Conservation (phyloP, 2,329 filamentous ascomycete species). For the Colletotrichum incanum region DNA sequence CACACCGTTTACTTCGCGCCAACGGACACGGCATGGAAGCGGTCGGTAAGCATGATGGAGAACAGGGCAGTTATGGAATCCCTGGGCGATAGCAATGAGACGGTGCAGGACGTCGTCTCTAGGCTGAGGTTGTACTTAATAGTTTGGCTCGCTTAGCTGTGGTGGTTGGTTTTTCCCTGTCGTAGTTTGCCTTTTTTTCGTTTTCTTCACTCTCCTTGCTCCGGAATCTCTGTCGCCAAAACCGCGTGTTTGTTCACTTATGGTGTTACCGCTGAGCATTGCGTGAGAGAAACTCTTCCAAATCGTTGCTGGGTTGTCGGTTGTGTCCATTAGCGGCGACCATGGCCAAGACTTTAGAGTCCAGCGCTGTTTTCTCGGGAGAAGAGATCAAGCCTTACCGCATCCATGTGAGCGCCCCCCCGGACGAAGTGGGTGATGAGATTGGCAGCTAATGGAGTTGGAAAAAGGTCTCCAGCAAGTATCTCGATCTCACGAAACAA, state of each 20-base stretch:
- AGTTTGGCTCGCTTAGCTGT: slow-evolving; percentile 20
- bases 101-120: slow-evolving; percentile 23
- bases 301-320: not conserved
- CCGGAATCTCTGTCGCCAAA: not conserved
- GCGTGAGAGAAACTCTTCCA: not conserved
- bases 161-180: not conserved
- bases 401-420: slow-evolving; percentile 66
- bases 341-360: slow-evolving; percentile 28
- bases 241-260: not conserved
- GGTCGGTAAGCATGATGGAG: slow-evolving; percentile 18
- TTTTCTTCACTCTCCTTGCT: not conserved
- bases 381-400: slow-evolving; percentile 69
- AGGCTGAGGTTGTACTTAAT: slow-evolving; percentile 19
- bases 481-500: slow-evolving; percentile 76
- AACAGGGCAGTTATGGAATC: slow-evolving; percentile 22
- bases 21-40: slow-evolving; percentile 10
- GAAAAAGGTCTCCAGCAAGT: slow-evolving; percentile 75
- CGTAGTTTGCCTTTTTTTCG: not conserved
- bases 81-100: slow-evolving; percentile 28
- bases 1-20: not conserved
- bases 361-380: slow-evolving; percentile 44
- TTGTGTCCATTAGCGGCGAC: slow-evolving; percentile 6
- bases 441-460: slow-evolving; percentile 48
- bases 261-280: not conserved
- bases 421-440: not conserved